Conservation (phyloP, 768 basidiomycete genomes). For the Daedalea quercina region DNA sequence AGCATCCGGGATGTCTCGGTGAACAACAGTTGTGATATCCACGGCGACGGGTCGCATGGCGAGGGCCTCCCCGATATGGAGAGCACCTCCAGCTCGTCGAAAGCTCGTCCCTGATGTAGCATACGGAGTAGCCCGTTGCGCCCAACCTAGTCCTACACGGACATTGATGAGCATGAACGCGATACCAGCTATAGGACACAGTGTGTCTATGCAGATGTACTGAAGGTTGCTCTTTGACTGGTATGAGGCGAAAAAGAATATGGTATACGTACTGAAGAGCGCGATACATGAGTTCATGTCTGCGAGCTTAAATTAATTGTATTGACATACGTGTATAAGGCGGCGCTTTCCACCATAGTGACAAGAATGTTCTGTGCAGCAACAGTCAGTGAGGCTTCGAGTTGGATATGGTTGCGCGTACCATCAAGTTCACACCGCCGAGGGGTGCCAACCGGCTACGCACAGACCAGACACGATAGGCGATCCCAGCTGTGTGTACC, state of each 20-base stretch:
- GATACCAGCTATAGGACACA: not conserved
- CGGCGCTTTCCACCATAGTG: not conserved
- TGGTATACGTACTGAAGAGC: not conserved
- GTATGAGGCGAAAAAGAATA: conserved; percentile 1
- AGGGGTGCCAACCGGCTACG: not conserved
- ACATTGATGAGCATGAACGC: conserved; percentile 2
- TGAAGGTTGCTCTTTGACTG: not conserved
- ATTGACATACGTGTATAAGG: not conserved
- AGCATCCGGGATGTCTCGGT: too few relatives aligned
- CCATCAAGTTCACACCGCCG: not conserved
- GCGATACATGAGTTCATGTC: too few relatives aligned
- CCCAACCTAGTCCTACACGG: conserved; percentile 1
- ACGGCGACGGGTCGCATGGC: too few relatives aligned
- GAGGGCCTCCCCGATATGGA: too few relatives aligned
- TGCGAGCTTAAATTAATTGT: too few relatives aligned
- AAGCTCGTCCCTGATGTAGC: too few relatives aligned
- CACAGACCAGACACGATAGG: not conserved
- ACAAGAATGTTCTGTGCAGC: not conserved
- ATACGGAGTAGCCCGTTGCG: not conserved
- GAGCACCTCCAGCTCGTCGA: too few relatives aligned
- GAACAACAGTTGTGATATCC: too few relatives aligned
- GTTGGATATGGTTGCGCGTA: not conserved
- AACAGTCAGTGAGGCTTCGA: not conserved
- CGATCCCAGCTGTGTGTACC: not conserved
- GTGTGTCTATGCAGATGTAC: not conserved